A percentile compares a stretch with the other conserved stretches of the same genome.
Evolutionary conservation across 169 alveolate genomes (phyloP).

Genomic region (Plasmodium coatneyi): DNA sequence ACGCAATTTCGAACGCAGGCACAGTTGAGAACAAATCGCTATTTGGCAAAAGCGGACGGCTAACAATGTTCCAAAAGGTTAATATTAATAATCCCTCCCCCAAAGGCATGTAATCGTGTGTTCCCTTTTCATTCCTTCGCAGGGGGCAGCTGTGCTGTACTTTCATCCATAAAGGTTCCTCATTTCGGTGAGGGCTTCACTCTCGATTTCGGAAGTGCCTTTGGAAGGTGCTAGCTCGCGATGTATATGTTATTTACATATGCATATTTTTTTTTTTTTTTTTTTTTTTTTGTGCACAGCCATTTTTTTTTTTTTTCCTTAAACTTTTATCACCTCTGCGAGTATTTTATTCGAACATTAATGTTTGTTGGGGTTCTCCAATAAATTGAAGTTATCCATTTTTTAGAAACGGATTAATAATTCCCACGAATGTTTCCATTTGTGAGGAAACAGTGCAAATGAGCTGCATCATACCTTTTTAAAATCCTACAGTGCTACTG

Average conservation of each 20-base stretch:
- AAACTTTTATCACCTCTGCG: background rate
- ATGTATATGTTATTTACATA: background rate
- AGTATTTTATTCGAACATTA: background rate
- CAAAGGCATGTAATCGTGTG: background rate
- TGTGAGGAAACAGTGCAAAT: background rate
- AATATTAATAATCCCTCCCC: background rate
- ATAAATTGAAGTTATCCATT: background rate
- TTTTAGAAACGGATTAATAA: background rate
- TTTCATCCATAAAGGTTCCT: background rate
- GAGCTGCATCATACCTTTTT: background rate
- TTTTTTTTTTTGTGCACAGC: background rate
- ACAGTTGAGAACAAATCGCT: background rate
- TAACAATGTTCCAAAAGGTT: background rate
- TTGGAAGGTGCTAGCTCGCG: background rate
- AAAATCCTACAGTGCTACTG: background rate
- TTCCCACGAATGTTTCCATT: background rate
- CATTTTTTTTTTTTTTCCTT: background rate
- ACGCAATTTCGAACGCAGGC: background rate
- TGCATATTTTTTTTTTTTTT: background rate
- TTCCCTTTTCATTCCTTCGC: background rate
- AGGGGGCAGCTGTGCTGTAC: background rate
- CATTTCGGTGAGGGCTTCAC: background rate
- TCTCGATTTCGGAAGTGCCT: background rate
- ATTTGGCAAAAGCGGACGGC: background rate
- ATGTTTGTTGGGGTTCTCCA: background rate